A percentile compares a stretch with the other conserved stretches of the same genome.
Evolutionary conservation across 1,284 basidiomycete genomes (phyloP).

Genomic region (Rhodotorula sp.): DNA sequence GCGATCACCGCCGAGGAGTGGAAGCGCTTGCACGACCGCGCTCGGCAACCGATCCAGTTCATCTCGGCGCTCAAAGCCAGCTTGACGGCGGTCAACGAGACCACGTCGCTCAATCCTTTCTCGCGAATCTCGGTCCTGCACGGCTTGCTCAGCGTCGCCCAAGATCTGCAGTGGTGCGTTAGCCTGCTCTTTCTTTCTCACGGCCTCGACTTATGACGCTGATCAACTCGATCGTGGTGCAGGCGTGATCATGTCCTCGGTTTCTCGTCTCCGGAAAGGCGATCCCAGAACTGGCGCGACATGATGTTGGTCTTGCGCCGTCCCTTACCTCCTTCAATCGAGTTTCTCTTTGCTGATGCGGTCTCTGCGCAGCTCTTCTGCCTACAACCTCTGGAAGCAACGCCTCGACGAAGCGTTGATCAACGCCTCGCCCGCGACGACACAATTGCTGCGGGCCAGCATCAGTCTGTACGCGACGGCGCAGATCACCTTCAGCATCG

Average conservation of each 20-base stretch:
- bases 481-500: constrained; percentile 43
- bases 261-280: constrained; percentile 41
- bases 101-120: constrained; percentile 41
- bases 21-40: constrained; percentile 31
- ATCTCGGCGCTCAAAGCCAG: constrained; percentile 43
- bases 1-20: constrained; percentile 40
- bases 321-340: not conserved
- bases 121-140: constrained; percentile 41
- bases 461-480: constrained; percentile 44
- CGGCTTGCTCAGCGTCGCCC: constrained; percentile 41
- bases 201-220: no score
- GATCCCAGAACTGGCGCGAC: constrained; percentile 42
- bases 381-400: constrained; percentile 44
- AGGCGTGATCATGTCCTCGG: constrained; percentile 42
- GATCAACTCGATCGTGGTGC: not conserved
- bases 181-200: not conserved
- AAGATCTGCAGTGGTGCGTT: constrained; percentile 43
- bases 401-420: constrained; percentile 41
- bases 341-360: not conserved
- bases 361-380: constrained; percentile 25
- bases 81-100: constrained; percentile 32
- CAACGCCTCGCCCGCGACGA: constrained; percentile 33
- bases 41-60: constrained; percentile 40
- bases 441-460: constrained; percentile 42
- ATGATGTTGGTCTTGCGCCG: constrained; percentile 35